Percentiles rank a stretch among this genome's conserved stretches.
These are phyloP conservation scores for Cytauxzoon felis DNA, from an alignment of 169 alveolate genomes.

Conservation along the genomic window DNA sequence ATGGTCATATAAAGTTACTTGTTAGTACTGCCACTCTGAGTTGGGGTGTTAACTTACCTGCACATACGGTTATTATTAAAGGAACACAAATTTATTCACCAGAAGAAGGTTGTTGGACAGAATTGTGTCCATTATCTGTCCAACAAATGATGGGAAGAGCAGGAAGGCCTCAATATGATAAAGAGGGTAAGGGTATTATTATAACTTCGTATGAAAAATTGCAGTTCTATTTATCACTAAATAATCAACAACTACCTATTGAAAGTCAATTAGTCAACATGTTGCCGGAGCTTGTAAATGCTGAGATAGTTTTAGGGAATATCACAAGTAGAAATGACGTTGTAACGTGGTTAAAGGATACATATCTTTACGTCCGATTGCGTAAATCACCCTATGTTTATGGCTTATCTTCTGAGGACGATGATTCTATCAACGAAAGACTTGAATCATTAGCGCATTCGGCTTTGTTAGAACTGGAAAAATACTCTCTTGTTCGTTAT, in stretches of 20 bases:
- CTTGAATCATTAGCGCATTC: conserved; percentile 74
- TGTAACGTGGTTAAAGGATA: conserved; percentile 94
- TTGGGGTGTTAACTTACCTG: conserved; percentile 99
- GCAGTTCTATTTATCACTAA: conserved; percentile 92
- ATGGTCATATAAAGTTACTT: conserved; percentile 93
- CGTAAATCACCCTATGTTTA: conserved; percentile 85
- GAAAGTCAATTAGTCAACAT: conserved; percentile 91
- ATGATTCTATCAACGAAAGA: conserved; percentile 34
- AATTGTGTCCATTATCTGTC: conserved; percentile 96
- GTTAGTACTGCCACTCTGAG: conserved; percentile 98
- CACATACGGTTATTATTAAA: conserved; percentile 98
- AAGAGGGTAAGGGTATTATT: conserved; percentile 97
- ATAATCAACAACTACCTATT: conserved; percentile 95
- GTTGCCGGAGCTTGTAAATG: conserved; percentile 95
- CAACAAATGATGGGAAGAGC: conserved; percentile 99
- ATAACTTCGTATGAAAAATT: conserved; percentile 93
- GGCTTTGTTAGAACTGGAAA: conserved; percentile 89
- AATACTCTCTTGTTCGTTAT: conserved; percentile 89
- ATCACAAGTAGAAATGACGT: conserved; percentile 92
- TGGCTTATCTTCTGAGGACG: conserved; percentile 23
- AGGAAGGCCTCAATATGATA: conserved; percentile 99
- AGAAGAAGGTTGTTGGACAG: conserved; percentile 95
- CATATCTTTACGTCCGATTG: conserved; percentile 95
- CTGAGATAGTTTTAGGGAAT: conserved; percentile 96
- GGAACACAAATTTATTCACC: conserved; percentile 99